phyloP scores from a whole-genome alignment of 202 grass and related monocot species.

The Carex sylvatica region DNA sequence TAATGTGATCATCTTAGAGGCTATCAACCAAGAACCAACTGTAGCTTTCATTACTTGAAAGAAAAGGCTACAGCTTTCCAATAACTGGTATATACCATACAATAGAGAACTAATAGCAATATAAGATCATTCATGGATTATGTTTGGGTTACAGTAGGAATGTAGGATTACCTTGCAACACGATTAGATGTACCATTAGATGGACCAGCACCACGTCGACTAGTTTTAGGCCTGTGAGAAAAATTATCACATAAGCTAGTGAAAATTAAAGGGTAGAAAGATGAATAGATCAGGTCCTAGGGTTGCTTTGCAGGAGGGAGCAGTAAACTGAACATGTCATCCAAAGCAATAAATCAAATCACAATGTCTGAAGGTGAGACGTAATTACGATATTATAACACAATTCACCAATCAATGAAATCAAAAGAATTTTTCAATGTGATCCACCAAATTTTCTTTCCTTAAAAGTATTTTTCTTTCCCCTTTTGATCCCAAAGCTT shows the following conservation, averaged over 20 bases:
- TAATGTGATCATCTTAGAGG: background rate
- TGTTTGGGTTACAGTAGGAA: background rate
- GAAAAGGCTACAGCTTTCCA: background rate
- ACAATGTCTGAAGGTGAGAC: background rate
- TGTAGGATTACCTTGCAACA: conserved; percentile 53
- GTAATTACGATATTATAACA: background rate
- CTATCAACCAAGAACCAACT: background rate
- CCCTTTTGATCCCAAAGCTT: background rate
- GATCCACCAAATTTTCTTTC: background rate
- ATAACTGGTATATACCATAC: background rate
- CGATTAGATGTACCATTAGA: conserved; percentile 47
- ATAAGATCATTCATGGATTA: background rate
- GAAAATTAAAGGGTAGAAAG: conserved; percentile 4
- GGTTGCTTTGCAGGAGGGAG: background rate
- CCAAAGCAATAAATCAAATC: background rate
- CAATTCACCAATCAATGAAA: background rate
- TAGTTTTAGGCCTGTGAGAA: conserved; percentile 50
- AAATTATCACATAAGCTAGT: background rate
- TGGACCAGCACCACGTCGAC: conserved; percentile 38
- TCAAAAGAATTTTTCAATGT: background rate
- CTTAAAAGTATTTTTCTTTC: background rate
- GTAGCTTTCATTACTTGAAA: background rate
- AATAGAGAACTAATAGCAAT: background rate
- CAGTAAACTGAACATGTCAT: background rate
- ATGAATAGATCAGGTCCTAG: background rate